These are phyloP conservation scores for Xylaria acuta DNA, from an alignment of 495 filamentous ascomycete species.

Conservation along the genomic window DNA sequence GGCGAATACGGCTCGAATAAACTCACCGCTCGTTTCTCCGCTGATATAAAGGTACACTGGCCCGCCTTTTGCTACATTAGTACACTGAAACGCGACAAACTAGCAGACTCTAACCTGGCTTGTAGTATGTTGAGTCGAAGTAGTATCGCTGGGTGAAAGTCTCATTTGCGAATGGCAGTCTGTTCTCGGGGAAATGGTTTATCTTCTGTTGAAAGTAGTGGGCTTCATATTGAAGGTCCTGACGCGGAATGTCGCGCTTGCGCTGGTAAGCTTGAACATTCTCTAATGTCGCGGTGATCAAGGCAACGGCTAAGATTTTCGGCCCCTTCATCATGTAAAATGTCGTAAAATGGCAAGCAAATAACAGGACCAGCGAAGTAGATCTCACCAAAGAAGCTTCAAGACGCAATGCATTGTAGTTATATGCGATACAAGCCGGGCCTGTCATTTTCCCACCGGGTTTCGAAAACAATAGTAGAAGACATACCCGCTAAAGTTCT, in stretches of 20 bases:
- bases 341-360: not conserved
- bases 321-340: conserved; percentile 10
- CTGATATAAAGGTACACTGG: conserved; percentile 55
- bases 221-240: conserved; percentile 27
- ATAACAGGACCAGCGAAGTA: not conserved
- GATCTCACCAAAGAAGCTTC: too few species aligned
- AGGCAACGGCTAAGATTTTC: not conserved
- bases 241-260: conserved; percentile 9
- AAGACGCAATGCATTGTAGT: not conserved
- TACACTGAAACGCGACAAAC: not conserved
- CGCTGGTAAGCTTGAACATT: conserved; percentile 1
- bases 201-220: conserved; percentile 43
- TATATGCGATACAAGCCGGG: conserved; percentile 2
- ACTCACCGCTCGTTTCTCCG: conserved; percentile 47
- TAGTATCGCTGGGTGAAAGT: conserved; percentile 56
- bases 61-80: conserved; percentile 38
- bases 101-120: conserved; percentile 39
- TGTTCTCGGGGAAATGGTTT: conserved; percentile 50
- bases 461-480: not conserved
- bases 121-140: conserved; percentile 54
- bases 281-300: not conserved
- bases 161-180: conserved; percentile 40
- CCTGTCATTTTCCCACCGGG: not conserved
- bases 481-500: not conserved
- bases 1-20: not conserved